Evolutionary conservation across 2,329 filamentous ascomycete species (phyloP).

Genomic region (Pestalotiopsis sp.): DNA sequence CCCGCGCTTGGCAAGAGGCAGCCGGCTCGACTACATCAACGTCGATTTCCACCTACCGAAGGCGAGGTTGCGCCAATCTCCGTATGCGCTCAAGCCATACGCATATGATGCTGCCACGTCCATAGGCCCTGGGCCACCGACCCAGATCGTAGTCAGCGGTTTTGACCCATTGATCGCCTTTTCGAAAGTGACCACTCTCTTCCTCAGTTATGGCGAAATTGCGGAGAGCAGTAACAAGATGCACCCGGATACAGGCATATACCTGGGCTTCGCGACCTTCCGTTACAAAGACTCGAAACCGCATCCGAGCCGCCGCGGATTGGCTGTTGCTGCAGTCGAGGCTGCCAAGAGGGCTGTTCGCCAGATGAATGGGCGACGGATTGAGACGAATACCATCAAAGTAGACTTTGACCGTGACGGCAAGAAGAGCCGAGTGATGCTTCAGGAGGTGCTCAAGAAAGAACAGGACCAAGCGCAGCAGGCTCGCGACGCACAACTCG

Average conservation of each 20-base stretch:
- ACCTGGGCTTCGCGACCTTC: conserved; percentile 90
- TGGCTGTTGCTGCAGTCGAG: conserved; percentile 69
- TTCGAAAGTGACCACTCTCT: conserved; percentile 73
- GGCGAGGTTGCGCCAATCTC: conserved; percentile 70
- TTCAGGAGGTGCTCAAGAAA: conserved; percentile 73
- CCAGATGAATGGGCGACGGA: conserved; percentile 75
- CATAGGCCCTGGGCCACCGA: conserved; percentile 85
- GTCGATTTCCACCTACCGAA: conserved; percentile 72
- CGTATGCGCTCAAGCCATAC: conserved; percentile 82
- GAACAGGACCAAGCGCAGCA: conserved; percentile 63
- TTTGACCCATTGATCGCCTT: conserved; percentile 90
- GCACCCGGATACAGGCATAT: conserved; percentile 91
- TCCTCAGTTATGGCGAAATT: conserved; percentile 83
- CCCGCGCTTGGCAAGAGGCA: conserved; percentile 76
- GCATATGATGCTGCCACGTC: conserved; percentile 81
- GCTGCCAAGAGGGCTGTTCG: conserved; percentile 81
- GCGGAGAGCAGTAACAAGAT: conserved; percentile 91
- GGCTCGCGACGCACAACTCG: conserved; percentile 20
- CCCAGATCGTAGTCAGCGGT: conserved; percentile 91
- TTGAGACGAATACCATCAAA: conserved; percentile 76
- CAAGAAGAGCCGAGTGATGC: conserved; percentile 75
- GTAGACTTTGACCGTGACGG: conserved; percentile 92
- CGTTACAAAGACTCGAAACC: conserved; percentile 76
- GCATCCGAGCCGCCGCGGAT: conserved; percentile 47
- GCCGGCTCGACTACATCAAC: conserved; percentile 67